Evolutionary conservation across 2,329 filamentous ascomycete genomes (phyloP), one percentile per base, ranked within the genome.

Genomic region (Penicillium sclerotigenum): DNA sequence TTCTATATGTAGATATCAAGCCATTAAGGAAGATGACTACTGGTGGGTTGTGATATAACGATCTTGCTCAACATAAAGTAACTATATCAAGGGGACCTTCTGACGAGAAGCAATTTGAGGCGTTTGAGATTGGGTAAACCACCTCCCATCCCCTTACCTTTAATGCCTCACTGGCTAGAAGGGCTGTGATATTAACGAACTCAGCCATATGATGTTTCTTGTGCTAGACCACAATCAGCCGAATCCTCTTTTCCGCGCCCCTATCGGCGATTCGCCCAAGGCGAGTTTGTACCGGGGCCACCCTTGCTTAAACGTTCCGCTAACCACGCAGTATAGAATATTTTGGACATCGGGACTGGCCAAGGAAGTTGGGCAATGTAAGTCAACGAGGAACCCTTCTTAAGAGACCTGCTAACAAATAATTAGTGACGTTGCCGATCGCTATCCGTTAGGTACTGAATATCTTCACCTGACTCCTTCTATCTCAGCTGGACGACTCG

Each of bases 361-460:
- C 49, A 60, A 48, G 59, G 59, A 1, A 62, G 50, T 22, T 62
- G 59, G 59, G 59, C 60, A 45, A 55, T 62, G 60, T 60, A 57
- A 52, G 47, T 52, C 11, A 36, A 20, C 13, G n/a, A 13, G 40
- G 29, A 33, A 3, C 5, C 5, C 7, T 14, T 13, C 1, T 38
- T 8, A 22, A 43, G 16, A 31, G n/a, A 47, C 24, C 4, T 33
- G 34, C 40, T 56, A 29, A 46, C n/a, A n/a, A 26, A 4, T n/a
- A 3, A 6, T 28, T 33, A 57, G 55, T 47, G 55, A 57, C 9
- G 52, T 51, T 24, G 51, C 55, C 33, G 55, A 57, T 37, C 36
- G 29, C 22, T 57, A 47, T 37, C 46, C 55, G n/a, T 37, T 20
- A 20, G 46, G 55, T 57, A 55, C 33, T 28, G 9, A 11, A 20